Conservation (phyloP, 495 filamentous ascomycete species). For the Aspergillus panamensis region DNA sequence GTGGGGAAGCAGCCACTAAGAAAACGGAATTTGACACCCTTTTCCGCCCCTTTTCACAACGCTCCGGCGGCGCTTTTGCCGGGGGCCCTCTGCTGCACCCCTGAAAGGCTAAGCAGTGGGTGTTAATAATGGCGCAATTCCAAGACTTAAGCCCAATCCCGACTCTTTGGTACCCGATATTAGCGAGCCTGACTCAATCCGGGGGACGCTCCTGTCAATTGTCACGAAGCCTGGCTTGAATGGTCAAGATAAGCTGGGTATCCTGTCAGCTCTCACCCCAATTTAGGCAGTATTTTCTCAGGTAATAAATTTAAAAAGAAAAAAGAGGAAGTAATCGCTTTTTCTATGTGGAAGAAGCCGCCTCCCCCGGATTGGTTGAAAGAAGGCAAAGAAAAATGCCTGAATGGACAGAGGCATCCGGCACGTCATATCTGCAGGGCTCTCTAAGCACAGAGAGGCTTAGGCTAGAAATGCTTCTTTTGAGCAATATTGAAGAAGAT, state of each 20-base stretch:
- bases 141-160: constrained; percentile 4
- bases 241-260: background rate
- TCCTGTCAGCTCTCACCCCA: background rate
- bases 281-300: too few relatives aligned
- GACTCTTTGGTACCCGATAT: constrained; percentile 18
- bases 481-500: constrained; percentile 1
- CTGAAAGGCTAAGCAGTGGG: background rate
- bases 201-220: constrained; percentile 1
- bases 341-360: background rate
- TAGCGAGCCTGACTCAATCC: constrained; percentile 14
- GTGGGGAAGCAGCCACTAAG: background rate
- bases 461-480: constrained; percentile 8
- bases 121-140: background rate
- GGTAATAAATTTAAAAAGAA: background rate
- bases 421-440: constrained; percentile 1
- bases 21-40: background rate
- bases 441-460: constrained; percentile 8
- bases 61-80: background rate
- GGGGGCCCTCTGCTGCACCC: background rate
- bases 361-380: background rate
- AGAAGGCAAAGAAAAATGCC: background rate
- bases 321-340: background rate
- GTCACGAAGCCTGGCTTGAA: background rate
- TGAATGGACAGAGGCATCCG: background rate
- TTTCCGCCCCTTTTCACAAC: background rate